Evolutionary conservation across 2,329 filamentous ascomycete species (phyloP).

Genomic region (Stemphylium lycopersici): DNA sequence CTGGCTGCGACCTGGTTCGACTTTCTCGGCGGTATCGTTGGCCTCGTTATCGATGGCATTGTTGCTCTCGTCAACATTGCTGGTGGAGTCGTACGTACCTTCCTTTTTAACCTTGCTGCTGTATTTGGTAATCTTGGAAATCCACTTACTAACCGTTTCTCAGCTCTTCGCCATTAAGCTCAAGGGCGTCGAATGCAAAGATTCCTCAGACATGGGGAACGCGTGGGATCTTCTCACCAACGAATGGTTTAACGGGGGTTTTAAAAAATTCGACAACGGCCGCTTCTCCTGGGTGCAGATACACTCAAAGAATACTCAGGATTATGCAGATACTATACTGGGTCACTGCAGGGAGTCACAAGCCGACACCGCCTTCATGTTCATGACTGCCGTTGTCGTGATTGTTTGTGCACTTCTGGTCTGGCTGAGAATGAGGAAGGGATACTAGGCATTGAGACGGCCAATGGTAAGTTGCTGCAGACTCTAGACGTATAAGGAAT

Average conservation of each 20-base stretch:
- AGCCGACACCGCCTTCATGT: conserved; percentile 38
- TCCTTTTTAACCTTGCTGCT: background rate
- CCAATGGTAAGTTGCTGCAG: background rate
- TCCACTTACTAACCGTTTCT: background rate
- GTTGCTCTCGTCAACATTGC: conserved; percentile 5
- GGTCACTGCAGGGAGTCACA: conserved; percentile 27
- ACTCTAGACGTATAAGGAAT: background rate
- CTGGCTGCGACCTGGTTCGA: background rate
- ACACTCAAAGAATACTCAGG: background rate
- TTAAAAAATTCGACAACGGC: background rate
- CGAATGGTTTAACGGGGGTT: conserved; percentile 29
- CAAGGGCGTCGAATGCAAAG: conserved; percentile 17
- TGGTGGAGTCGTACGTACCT: conserved; percentile 6
- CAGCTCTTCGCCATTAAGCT: conserved; percentile 32
- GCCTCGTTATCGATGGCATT: background rate
- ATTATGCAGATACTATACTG: background rate
- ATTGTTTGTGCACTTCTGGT: conserved; percentile 14
- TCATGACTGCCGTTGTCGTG: conserved; percentile 25
- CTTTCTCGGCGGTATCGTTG: conserved; percentile 1
- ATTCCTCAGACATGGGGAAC: background rate
- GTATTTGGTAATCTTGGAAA: background rate
- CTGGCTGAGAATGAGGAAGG: conserved; percentile 19
- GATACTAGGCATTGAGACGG: conserved; percentile 8
- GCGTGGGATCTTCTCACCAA: conserved; percentile 7
- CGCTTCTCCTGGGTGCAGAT: background rate